Conservation (phyloP, 352 stramenopile species). For the Pythium aphanidermatum region DNA sequence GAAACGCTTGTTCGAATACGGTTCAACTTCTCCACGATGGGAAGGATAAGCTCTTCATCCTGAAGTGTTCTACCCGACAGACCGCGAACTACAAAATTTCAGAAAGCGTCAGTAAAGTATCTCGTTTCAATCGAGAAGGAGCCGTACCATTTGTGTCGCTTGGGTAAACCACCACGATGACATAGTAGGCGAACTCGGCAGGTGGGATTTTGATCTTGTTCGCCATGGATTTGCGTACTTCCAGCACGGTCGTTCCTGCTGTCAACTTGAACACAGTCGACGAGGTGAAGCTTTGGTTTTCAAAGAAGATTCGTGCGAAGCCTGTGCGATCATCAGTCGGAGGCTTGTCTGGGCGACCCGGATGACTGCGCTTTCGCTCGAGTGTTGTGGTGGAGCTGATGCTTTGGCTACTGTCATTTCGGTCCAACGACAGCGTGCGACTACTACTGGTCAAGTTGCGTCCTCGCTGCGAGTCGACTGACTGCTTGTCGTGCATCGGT, state of each 20-base stretch:
- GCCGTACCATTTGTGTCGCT: conserved; percentile 33
- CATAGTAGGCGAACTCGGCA: conserved; percentile 62
- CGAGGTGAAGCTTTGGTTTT: conserved; percentile 77
- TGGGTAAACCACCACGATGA: conserved; percentile 76
- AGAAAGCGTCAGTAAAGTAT: too few species aligned
- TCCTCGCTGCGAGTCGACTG: background rate
- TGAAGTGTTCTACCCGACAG: conserved; percentile 62
- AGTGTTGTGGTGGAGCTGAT: conserved; percentile 5
- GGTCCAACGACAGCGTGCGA: background rate
- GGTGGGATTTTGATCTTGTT: conserved; percentile 73
- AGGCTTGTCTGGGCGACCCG: conserved; percentile 13
- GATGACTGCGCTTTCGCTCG: conserved; percentile 12
- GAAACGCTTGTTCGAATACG: conserved; percentile 32
- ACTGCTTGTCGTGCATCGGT: background rate
- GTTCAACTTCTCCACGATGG: conserved; percentile 64
- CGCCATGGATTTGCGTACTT: conserved; percentile 72
- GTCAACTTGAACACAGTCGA: conserved; percentile 77
- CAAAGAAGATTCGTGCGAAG: conserved; percentile 82
- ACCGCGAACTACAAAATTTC: conserved; percentile 24
- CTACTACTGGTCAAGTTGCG: background rate
- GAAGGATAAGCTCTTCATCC: conserved; percentile 77
- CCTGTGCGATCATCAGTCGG: conserved; percentile 46
- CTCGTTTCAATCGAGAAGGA: too few species aligned
- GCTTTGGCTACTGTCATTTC: conserved; percentile 14
- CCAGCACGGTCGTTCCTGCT: conserved; percentile 56